Conservation (phyloP, 305 asterid genomes). For the Fraxinus latifolia region DNA sequence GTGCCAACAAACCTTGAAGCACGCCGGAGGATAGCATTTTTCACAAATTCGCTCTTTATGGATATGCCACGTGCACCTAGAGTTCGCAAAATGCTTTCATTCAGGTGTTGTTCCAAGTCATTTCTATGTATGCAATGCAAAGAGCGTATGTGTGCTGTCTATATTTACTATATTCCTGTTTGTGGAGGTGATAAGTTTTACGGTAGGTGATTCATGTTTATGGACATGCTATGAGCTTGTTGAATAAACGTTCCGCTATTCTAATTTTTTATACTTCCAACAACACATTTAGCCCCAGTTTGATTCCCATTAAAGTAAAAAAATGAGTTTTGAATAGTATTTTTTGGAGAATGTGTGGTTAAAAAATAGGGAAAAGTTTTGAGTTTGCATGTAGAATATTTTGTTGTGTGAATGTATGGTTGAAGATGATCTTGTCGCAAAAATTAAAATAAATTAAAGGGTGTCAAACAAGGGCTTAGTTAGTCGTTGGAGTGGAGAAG, state of each 20-base stretch:
- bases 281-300: neutral
- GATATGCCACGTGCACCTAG: slow-evolving; percentile 98
- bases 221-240: neutral
- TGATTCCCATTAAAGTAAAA: neutral
- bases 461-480: neutral
- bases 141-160: slow-evolving; percentile 5
- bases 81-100: slow-evolving; percentile 97
- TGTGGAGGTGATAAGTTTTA: slow-evolving; percentile 17
- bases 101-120: slow-evolving; percentile 57
- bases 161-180: slow-evolving; percentile 12
- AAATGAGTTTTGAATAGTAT: neutral
- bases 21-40: slow-evolving; percentile 87
- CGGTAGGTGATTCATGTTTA: neutral
- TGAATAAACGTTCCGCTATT: neutral
- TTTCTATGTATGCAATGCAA: slow-evolving; percentile 12
- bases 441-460: neutral
- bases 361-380: neutral
- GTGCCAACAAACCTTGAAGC: slow-evolving; percentile 98
- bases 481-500: neutral
- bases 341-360: neutral
- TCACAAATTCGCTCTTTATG: slow-evolving; percentile 94
- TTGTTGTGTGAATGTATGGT: neutral
- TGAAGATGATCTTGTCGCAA: neutral
- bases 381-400: neutral
- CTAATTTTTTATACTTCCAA: neutral